Base-by-base conservation (phyloP, 768 basidiomycete genomes). In the Trametes cingulata region DNA sequence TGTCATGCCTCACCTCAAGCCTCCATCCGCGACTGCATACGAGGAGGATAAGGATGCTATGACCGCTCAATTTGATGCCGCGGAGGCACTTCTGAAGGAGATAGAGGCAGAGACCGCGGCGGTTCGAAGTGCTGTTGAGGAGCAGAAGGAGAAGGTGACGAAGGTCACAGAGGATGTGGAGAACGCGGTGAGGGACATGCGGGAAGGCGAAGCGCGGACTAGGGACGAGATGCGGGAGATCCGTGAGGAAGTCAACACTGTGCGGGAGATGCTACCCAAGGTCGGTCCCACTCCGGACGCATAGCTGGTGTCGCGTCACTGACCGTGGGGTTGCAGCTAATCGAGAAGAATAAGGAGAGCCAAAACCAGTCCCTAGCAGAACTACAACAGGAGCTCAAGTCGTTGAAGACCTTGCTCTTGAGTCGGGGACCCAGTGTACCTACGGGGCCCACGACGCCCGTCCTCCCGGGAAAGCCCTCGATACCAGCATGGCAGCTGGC, bases 401-500 rank as follows among this genome's bases (percentile, higher is more conserved):
- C 95, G 0, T 78, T 98, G 61, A 98, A 98, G 72, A 86, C 95
- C 0, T 80, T 98, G 24, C 76, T 98, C 8, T 80, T 95, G 8
- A 91, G 85, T 64, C 85, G 90, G 35, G 84, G 88, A 6, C 77
- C 87, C 6, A 73, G 74, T 19, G 68, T 78, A 29, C 67, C 85
- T 1, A 79, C 62, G 76, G 80, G 20, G 76, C 83, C 27, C 0
- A 80, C 86, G n/a, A 64, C 77, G 20, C 72, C 85, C 14, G 78
- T 80, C 2, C 69, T 82, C 22, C 67, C 84, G 3, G 83, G 83
- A 0, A 80, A 84, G 63, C 90, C 90, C 7, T 79, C 86, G 19
- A 94, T 98, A 68, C 95, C 95, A 2, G 81, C 92, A 7, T 98
- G 95, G 95, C 95, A 98, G 70, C 78, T 97, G 50, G 83, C 86